Base-by-base conservation (phyloP, 2,329 filamentous ascomycete genomes). In the Sphaerostilbella broomeana region DNA sequence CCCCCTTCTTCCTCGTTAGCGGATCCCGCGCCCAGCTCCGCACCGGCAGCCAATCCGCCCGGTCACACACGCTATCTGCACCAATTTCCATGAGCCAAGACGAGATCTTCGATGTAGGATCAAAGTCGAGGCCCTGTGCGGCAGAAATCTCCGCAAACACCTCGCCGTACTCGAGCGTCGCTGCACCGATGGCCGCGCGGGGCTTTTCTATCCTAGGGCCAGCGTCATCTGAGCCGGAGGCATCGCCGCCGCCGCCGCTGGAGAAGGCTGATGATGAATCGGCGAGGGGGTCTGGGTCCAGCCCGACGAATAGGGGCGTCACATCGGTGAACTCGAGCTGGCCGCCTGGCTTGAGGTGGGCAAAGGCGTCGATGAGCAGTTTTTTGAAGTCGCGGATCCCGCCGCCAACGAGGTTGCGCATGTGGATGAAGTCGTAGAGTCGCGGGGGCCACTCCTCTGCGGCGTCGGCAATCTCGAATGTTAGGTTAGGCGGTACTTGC, bases 401-500 rank as follows among this genome's bases (percentile, higher is more conserved):
- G 1, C 64, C 67, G 7, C 63, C 64, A 6, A 67, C 55, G n/a
- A 64, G 47, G 48, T 64, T 62, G 27, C 67, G 62, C 41, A 63
- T 57, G 46, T 70, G 64, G 16, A 69, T 56, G 32, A 69, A 66
- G 48, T 70, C 67, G 38, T 58, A 60, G 3, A 50, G 49, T 1
- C 48, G 45, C 6, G 51, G 51, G 4, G 54, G 55, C 67, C 65
- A 69, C 4, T 55, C 60, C 19, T 73, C 63, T 44, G 76, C 72
- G 20, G 72, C 65, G 51, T 81, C 75, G 51, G 73, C 73, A 26
- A 81, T 68, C 42, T 74, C 61, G 51, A 80, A 81, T 4, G 62
- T 65, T 16, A 80, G 67, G 48, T 81, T 81, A 13, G 73, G 66
- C 6, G 77, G 77, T 6, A 79, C 69, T 18, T 58, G 53, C 7